Evolutionary conservation across 129 eudicot genomes (phyloP).

Genomic region (Gnaphalium uliginosum): DNA sequence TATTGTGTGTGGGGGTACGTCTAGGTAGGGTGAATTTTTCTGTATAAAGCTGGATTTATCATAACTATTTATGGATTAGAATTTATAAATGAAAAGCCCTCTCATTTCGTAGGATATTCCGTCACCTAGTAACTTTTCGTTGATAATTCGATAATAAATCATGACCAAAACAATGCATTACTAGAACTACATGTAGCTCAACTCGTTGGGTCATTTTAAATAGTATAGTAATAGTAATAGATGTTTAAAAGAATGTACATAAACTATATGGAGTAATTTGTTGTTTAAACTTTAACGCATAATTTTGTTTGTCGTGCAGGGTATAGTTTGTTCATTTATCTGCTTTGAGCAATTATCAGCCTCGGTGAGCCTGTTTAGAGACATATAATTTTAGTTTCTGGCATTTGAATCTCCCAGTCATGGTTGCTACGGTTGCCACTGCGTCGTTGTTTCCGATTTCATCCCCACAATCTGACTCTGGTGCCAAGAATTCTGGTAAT

Average conservation of each 20-base stretch:
- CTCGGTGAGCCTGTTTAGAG: constrained; percentile 7
- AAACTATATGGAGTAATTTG: background rate
- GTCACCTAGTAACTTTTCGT: background rate
- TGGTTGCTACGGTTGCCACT: constrained; percentile 84
- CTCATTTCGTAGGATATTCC: background rate
- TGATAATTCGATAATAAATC: background rate
- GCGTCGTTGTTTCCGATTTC: constrained; percentile 62
- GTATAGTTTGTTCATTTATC: background rate
- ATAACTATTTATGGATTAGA: background rate
- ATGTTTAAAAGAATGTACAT: too few species aligned
- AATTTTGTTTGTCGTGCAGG: constrained; percentile 31
- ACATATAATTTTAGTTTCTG: background rate
- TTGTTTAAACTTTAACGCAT: background rate
- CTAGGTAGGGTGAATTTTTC: too few species aligned
- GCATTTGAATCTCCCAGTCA: constrained; percentile 21
- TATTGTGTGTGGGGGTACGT: too few species aligned
- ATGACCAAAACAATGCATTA: background rate
- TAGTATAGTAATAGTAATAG: too few species aligned
- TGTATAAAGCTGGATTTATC: too few species aligned
- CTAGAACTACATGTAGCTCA: background rate
- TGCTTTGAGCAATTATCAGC: background rate
- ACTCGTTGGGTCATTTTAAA: too few species aligned
- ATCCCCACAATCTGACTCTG: constrained; percentile 59
- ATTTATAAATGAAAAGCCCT: background rate
- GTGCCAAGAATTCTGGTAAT: constrained; percentile 50